phyloP scores from a whole-genome alignment of 1,284 basidiomycete species.

The Sanghuangporus weigelae region DNA sequence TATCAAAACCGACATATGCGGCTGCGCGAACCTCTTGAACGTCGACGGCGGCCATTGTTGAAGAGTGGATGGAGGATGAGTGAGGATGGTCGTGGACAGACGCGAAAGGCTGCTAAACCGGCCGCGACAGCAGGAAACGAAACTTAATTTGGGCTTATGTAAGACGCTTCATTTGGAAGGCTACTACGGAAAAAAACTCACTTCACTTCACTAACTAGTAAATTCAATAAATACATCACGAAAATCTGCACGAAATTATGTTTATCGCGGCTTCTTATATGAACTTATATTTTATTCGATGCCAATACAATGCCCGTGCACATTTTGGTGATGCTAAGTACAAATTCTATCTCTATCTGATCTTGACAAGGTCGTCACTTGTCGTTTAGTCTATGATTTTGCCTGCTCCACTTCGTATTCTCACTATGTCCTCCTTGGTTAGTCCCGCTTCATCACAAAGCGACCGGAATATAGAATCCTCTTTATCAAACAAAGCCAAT shows the following conservation, averaged over 20 bases:
- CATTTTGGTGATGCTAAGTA: too few species aligned
- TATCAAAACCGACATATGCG: conserved; percentile 92
- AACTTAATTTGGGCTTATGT: conserved; percentile 7
- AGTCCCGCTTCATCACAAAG: conserved; percentile 74
- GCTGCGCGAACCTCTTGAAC: conserved; percentile 80
- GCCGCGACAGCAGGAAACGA: conserved; percentile 1
- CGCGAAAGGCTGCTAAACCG: conserved; percentile 3
- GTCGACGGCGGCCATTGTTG: conserved; percentile 37
- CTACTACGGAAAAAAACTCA: background rate
- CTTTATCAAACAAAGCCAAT: conserved; percentile 62
- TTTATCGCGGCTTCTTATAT: background rate
- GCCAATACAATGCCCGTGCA: too few species aligned
- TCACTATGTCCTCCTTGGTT: conserved; percentile 45
- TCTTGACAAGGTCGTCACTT: background rate
- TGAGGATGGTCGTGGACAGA: conserved; percentile 4
- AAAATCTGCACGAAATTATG: background rate
- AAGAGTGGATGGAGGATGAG: background rate
- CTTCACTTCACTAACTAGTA: background rate
- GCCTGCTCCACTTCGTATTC: conserved; percentile 25
- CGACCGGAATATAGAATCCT: conserved; percentile 69
- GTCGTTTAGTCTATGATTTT: background rate
- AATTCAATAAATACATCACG: background rate
- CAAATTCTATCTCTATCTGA: too few species aligned
- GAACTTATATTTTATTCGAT: too few species aligned
- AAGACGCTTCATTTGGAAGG: conserved; percentile 1